phyloP scores from a whole-genome alignment of 352 stramenopile species.

The Pythium insidiosum region DNA sequence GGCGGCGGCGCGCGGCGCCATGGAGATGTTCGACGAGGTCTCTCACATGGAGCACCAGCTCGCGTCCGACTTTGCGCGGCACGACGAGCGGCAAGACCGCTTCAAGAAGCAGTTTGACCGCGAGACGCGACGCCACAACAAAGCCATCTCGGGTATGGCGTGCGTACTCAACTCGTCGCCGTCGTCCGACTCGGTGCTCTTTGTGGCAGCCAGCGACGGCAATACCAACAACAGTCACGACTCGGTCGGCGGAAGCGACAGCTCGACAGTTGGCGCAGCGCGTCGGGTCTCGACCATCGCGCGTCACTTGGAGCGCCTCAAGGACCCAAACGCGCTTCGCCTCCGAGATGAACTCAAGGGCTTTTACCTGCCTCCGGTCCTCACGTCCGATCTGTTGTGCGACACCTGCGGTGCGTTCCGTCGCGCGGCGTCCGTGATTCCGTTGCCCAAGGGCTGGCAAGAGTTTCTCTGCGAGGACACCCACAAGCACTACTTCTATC shows the following conservation, averaged over 20 bases:
- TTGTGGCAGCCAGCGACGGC: conserved; percentile 20
- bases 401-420: conserved; percentile 39
- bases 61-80: conserved; percentile 27
- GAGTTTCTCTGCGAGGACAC: conserved; percentile 37
- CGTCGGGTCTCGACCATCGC: conserved; percentile 2
- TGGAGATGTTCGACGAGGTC: conserved; percentile 44
- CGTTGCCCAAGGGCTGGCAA: conserved; percentile 31
- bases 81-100: conserved; percentile 34
- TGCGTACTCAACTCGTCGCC: conserved; percentile 18
- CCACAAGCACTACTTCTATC: conserved; percentile 48
- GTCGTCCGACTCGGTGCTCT: conserved; percentile 22
- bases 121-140: conserved; percentile 39
- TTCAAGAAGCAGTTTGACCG: conserved; percentile 50
- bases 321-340: conserved; percentile 2
- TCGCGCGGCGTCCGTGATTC: conserved; percentile 19
- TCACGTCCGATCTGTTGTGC: conserved; percentile 42
- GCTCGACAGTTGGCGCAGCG: too few species aligned
- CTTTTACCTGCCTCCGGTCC: conserved; percentile 37
- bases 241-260: neutral
- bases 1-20: conserved; percentile 6
- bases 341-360: conserved; percentile 24
- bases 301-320: conserved; percentile 10
- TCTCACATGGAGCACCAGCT: conserved; percentile 25
- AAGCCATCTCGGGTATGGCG: conserved; percentile 33
- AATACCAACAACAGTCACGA: neutral